phyloP scores from a whole-genome alignment of 1,284 basidiomycete genomes.

The Irpex rosettiformis region DNA sequence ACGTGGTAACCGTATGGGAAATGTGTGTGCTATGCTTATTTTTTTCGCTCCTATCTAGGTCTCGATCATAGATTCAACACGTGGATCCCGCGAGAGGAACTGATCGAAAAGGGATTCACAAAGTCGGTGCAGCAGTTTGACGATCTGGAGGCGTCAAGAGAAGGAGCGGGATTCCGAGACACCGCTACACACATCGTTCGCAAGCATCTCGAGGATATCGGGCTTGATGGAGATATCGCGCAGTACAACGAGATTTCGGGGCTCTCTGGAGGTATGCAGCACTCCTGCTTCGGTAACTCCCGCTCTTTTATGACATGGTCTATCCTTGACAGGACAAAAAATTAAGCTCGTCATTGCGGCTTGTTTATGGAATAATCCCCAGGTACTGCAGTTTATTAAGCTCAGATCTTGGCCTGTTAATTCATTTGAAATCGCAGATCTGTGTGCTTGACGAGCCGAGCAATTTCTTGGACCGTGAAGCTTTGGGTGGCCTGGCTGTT shows the following conservation, averaged over 20 bases:
- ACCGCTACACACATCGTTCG: conserved; percentile 78
- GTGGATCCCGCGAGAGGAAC: conserved; percentile 90
- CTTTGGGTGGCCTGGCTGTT: conserved; percentile 89
- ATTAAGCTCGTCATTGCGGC: conserved; percentile 97
- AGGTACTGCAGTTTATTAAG: conserved; percentile 41
- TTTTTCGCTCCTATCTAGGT: conserved; percentile 30
- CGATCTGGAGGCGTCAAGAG: conserved; percentile 93
- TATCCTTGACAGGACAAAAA: conserved; percentile 68
- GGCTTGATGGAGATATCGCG: conserved; percentile 94
- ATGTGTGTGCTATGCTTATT: conserved; percentile 1
- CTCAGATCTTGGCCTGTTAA: background rate
- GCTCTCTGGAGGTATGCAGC: conserved; percentile 69
- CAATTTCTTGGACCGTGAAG: conserved; percentile 93
- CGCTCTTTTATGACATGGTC: background rate
- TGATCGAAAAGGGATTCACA: conserved; percentile 86
- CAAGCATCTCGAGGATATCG: conserved; percentile 92
- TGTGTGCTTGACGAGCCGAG: conserved; percentile 92
- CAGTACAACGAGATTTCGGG: conserved; percentile 96
- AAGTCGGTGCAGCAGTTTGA: conserved; percentile 96
- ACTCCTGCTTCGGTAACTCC: conserved; percentile 1
- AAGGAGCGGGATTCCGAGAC: conserved; percentile 88
- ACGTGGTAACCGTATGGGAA: conserved; percentile 6
- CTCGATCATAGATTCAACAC: conserved; percentile 92
- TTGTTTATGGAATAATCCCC: conserved; percentile 93
- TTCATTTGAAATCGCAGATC: conserved; percentile 36